Evolutionary conservation across 495 filamentous ascomycete genomes (phyloP).

Genomic region (Xylaria telfairii): DNA sequence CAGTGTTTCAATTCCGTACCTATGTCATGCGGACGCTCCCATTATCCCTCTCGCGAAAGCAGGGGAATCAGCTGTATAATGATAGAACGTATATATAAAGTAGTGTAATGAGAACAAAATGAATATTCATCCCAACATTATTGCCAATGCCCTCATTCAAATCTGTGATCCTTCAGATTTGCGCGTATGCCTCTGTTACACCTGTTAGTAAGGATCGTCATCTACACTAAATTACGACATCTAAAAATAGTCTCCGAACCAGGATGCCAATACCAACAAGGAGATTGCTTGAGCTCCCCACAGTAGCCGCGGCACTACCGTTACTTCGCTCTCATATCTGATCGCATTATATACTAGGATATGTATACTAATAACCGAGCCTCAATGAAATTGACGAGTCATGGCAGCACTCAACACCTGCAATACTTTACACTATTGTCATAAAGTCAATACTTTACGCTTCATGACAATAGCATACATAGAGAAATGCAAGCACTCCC

Average conservation of each 20-base stretch:
- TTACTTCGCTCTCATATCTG: neutral
- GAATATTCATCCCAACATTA: too few species aligned
- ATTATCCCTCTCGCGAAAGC: neutral
- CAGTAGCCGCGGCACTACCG: neutral
- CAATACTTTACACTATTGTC: too few species aligned
- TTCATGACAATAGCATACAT: neutral
- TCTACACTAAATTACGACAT: neutral
- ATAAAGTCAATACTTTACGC: too few species aligned
- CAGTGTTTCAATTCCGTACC: too few species aligned
- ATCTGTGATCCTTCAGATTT: neutral
- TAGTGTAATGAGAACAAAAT: constrained; percentile 5
- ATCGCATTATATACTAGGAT: too few species aligned
- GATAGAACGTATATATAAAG: neutral
- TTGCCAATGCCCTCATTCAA: neutral
- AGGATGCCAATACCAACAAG: neutral
- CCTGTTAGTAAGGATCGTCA: neutral
- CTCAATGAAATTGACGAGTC: neutral
- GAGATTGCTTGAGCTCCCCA: constrained; percentile 1
- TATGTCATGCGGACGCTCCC: neutral
- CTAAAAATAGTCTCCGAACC: constrained; percentile 14
- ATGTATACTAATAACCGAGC: too few species aligned
- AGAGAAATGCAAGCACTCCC: too few species aligned
- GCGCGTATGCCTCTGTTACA: too few species aligned
- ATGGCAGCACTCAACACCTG: neutral
- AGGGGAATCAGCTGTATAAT: neutral